Evolutionary conservation across 208 protist species (phyloP).

Genomic region (Crithidia fasciculata): DNA sequence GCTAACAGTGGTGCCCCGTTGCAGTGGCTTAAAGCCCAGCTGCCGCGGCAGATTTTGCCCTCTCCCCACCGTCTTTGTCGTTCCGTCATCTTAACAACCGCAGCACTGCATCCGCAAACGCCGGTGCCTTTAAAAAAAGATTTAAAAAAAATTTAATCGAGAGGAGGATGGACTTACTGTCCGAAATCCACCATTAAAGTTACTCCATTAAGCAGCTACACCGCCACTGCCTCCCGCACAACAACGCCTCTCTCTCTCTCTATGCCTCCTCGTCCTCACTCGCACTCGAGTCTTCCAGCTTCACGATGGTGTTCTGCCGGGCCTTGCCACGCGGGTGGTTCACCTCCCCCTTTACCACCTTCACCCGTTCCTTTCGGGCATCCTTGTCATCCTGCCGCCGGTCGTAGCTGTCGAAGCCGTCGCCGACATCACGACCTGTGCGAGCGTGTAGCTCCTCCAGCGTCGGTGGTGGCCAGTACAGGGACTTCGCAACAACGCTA

Average conservation of each 20-base stretch:
- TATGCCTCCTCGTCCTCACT: constrained; percentile 8
- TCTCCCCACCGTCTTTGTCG: no score
- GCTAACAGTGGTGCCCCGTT: no score
- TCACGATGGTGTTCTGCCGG: constrained; percentile 59
- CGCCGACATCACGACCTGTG: constrained; percentile 47
- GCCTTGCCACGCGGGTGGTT: constrained; percentile 86
- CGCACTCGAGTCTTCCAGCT: constrained; percentile 49
- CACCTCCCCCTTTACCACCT: constrained; percentile 76
- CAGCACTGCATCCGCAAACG: no score
- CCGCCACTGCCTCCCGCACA: not conserved
- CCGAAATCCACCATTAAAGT: no score
- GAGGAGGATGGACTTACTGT: no score
- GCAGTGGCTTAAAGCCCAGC: no score
- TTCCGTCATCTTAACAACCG: no score
- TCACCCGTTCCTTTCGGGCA: constrained; percentile 56
- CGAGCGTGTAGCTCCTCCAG: constrained; percentile 63
- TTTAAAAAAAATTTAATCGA: no score
- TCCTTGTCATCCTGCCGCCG: constrained; percentile 67
- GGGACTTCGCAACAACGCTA: constrained; percentile 55
- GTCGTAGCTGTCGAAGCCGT: constrained; percentile 87
- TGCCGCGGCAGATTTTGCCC: no score
- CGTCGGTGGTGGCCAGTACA: constrained; percentile 76
- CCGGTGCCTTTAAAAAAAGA: no score
- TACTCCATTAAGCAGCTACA: no score
- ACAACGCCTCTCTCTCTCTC: not conserved